These are phyloP conservation scores for Trichosporon coremiiforme DNA, from an alignment of 1,284 basidiomycete genomes.

Conservation along the genomic window DNA sequence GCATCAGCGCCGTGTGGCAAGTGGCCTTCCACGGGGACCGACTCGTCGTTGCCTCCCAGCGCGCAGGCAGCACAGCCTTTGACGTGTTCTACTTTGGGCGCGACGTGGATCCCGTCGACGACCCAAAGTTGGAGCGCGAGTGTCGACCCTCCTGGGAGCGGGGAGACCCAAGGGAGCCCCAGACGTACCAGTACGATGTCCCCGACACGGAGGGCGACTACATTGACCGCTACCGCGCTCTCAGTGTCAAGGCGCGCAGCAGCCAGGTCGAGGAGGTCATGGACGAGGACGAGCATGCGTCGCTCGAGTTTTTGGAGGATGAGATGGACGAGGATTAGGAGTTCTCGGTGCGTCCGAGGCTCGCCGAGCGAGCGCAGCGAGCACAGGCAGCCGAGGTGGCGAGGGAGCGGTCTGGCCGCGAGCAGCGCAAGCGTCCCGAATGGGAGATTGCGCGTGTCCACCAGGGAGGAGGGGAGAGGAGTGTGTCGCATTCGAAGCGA, in stretches of 20 bases:
- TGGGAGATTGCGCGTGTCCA: no score
- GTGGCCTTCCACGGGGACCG: slow-evolving; percentile 89
- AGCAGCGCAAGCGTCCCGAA: background rate
- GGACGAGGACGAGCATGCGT: slow-evolving; percentile 16
- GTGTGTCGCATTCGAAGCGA: background rate
- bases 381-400: background rate
- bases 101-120: slow-evolving; percentile 38
- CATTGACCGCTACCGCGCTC: slow-evolving; percentile 8
- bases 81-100: slow-evolving; percentile 54
- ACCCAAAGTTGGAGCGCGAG: slow-evolving; percentile 45
- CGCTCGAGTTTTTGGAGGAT: slow-evolving; percentile 7
- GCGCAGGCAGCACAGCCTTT: slow-evolving; percentile 67
- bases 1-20: slow-evolving; percentile 92
- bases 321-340: slow-evolving; percentile 19
- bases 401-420: background rate
- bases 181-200: slow-evolving; percentile 40
- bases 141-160: slow-evolving; percentile 47
- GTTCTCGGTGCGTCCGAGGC: background rate
- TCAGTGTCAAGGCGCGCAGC: slow-evolving; percentile 1
- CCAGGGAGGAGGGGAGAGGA: background rate
- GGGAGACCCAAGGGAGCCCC: slow-evolving; percentile 41
- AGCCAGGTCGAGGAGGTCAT: slow-evolving; percentile 12
- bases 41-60: slow-evolving; percentile 88
- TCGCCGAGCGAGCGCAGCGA: background rate
- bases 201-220: slow-evolving; percentile 20